Base-by-base conservation (phyloP, 2,329 filamentous ascomycete genomes). In the Penicillium olsonii region DNA sequence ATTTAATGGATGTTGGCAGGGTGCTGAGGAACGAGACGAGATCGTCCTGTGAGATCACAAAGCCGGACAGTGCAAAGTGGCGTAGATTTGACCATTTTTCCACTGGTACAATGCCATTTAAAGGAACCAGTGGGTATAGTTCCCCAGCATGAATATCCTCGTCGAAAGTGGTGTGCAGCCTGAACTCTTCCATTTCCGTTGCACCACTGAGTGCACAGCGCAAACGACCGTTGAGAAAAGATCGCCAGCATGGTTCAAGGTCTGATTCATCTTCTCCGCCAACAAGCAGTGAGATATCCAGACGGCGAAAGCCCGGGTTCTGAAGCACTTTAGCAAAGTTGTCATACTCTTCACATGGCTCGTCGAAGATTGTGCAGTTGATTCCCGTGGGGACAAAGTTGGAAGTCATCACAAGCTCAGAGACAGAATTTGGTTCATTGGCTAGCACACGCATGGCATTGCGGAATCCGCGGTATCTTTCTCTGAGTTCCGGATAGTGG, bases 381-480 rank as follows among this genome's bases (percentile, higher is more conserved):
- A 75, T 49, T 0, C 70, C 69, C 0, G 63, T 70, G 3, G 44
- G 10, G 8, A 72, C 29, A 10, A 54, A 37, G 37, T 67, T 54
- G 2, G 52, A 57, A 39, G 75, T 67, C 5, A 76, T 12, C 5
- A 68, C 29, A 2, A 78, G 53, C 39, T 74, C 72, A 2, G 65
- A 52, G 12, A 77, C 45, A 4, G 50, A 48, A 17, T 65, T 50
- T 1, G 60, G 35, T 9, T 59, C 34, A 15, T 54, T 47, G 29
- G 29, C 29, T 31, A 31, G 29, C 29, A 31, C 29, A 31, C 29
- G 29, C 29, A n/a, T 31, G 12, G 29, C 29, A 31, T 31, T 31
- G 29, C 29, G 29, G 29, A 31, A 31, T 31, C 29, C 29, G 12
- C 29, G 29, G 29, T 31, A 31, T 31, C 29, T 31, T 65, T 45